Conservation (phyloP, 2,329 filamentous ascomycete genomes). For the Clonostachys rosea region DNA sequence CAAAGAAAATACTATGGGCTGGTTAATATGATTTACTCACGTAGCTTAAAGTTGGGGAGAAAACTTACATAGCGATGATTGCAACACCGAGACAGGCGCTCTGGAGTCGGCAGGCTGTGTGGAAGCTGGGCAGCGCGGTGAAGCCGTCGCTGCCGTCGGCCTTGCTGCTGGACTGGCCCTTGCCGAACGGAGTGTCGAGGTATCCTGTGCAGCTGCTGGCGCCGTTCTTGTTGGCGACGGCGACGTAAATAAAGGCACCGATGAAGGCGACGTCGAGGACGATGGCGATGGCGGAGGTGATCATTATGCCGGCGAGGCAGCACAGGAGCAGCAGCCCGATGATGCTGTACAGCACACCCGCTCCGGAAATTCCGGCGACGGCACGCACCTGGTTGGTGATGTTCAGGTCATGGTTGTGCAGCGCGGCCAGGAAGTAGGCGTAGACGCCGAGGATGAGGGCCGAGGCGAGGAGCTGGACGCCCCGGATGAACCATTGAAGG, state of each 20-base stretch:
- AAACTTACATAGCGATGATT: conserved; percentile 66
- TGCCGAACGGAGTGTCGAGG: conserved; percentile 66
- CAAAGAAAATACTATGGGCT: conserved; percentile 55
- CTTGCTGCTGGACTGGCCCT: conserved; percentile 48
- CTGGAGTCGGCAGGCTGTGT: conserved; percentile 66
- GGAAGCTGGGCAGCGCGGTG: conserved; percentile 38
- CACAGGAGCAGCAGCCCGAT: conserved; percentile 71
- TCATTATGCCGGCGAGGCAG: conserved; percentile 68
- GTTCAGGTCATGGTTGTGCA: conserved; percentile 56
- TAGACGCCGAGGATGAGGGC: conserved; percentile 74
- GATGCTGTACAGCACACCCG: conserved; percentile 69
- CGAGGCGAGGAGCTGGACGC: conserved; percentile 68
- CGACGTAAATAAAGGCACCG: conserved; percentile 77
- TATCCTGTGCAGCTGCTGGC: conserved; percentile 55
- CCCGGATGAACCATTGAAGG: conserved; percentile 66
- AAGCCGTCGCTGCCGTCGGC: conserved; percentile 42
- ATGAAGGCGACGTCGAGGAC: conserved; percentile 73
- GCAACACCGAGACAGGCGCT: conserved; percentile 73
- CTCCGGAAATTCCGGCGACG: conserved; percentile 74
- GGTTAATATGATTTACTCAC: not conserved
- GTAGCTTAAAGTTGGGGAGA: too few relatives aligned
- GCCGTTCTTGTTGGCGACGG: conserved; percentile 67
- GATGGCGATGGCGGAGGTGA: conserved; percentile 71
- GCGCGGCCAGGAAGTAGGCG: conserved; percentile 77
- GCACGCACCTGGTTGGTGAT: conserved; percentile 66